A percentile compares a stretch with the other conserved stretches of the same genome.
Conservation (phyloP, 306 rosid species). For the Fragaria nilgerrensis region DNA sequence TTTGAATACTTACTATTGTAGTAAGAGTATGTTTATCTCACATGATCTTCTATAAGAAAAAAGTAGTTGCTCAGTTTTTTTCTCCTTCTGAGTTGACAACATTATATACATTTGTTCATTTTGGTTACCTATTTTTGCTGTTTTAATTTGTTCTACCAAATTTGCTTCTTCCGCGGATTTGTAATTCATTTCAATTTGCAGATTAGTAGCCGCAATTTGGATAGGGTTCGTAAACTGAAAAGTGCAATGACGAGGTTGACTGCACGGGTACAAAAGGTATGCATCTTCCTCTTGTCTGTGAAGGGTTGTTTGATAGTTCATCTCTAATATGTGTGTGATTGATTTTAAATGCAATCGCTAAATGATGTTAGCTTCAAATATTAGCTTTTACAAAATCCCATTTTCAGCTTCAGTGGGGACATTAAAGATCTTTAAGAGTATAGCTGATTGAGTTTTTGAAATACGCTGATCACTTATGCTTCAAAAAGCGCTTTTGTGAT, state of each 20-base stretch:
- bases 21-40: not conserved
- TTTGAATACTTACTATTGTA: not conserved
- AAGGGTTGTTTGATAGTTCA: not conserved
- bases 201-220: slow-evolving; percentile 97
- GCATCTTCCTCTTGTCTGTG: slow-evolving; percentile 1
- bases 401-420: not conserved
- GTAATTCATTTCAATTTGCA: slow-evolving; percentile 32
- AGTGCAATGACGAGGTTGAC: slow-evolving; percentile 99
- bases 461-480: not conserved
- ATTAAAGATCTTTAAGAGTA: not conserved
- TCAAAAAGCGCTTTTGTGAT: not conserved
- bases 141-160: not conserved
- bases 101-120: not conserved
- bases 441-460: not conserved
- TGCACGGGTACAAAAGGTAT: slow-evolving; percentile 95
- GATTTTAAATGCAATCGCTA: not conserved
- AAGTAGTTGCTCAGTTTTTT: not conserved
- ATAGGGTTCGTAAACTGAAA: slow-evolving; percentile 91
- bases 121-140: not conserved
- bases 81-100: not conserved
- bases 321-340: not conserved
- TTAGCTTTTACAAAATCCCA: not conserved
- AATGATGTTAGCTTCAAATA: not conserved
- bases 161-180: slow-evolving; percentile 6
- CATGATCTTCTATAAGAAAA: not conserved